Percentiles rank a stretch among this genome's conserved stretches.
These are phyloP conservation scores for Acanthamoeba sp. DNA, from an alignment of 208 protist genomes.

Conservation along the genomic window DNA sequence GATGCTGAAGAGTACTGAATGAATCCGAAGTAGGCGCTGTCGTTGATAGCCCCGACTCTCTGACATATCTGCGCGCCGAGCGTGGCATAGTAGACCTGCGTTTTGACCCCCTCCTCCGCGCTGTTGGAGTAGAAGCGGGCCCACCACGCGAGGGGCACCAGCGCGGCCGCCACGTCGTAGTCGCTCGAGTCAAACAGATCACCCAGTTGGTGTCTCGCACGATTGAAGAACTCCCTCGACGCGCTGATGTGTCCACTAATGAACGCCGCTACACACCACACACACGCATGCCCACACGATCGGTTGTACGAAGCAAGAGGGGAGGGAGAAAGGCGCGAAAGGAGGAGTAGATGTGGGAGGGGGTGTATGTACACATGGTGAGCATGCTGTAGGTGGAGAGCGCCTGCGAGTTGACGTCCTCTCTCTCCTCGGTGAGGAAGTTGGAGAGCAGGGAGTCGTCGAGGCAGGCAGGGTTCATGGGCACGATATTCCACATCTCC, in stretches of 20 bases:
- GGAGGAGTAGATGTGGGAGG: not conserved
- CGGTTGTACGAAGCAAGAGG: too few relatives aligned
- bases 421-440: not conserved
- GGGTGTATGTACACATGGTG: not conserved
- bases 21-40: not conserved
- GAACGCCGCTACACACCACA: not conserved
- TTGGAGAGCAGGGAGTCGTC: too few relatives aligned
- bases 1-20: not conserved
- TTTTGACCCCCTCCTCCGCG: not conserved
- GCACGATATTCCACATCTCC: too few relatives aligned
- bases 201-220: not conserved
- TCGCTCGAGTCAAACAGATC: not conserved
- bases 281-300: too few relatives aligned
- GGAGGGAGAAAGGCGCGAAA: too few relatives aligned
- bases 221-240: not conserved
- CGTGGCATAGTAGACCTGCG: constrained; percentile 22
- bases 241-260: not conserved
- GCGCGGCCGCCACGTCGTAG: constrained; percentile 27
- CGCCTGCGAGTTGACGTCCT: not conserved
- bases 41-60: not conserved
- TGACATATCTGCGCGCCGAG: not conserved
- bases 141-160: constrained; percentile 26
- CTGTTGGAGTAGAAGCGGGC: not conserved
- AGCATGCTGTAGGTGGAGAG: not conserved
- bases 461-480: too few relatives aligned